Evolutionary conservation across 805 yeast species (phyloP).

Genomic region (Wickerhamiella musiphila): DNA sequence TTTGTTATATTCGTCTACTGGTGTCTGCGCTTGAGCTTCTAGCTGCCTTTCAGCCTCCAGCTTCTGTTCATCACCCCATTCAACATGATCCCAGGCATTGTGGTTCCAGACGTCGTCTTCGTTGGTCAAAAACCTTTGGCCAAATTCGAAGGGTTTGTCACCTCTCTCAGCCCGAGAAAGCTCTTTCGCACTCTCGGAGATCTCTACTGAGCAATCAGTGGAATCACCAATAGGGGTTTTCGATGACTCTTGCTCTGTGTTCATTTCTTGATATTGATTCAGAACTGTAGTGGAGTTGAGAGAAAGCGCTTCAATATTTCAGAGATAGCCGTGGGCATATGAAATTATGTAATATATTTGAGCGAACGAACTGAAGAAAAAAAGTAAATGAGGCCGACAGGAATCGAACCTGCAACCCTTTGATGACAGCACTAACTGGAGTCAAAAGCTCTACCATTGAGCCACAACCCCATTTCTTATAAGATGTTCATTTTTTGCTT

Average conservation of each 20-base stretch:
- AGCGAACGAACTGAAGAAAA: too few species aligned
- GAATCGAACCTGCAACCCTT: conserved; percentile 4
- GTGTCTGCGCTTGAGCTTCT: conserved; percentile 54
- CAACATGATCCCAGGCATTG: conserved; percentile 96
- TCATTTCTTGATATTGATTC: too few species aligned
- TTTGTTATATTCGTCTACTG: conserved; percentile 80
- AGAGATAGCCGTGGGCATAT: too few species aligned
- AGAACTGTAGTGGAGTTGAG: too few species aligned
- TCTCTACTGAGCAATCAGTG: not conserved
- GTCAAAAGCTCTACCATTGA: conserved; percentile 4
- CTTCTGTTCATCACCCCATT: conserved; percentile 87
- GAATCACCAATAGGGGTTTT: not conserved
- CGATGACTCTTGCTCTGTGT: too few species aligned
- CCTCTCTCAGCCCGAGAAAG: conserved; percentile 32
- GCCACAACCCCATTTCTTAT: conserved; percentile 3
- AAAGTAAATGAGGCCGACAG: conserved; percentile 3
- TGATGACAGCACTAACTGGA: conserved; percentile 3
- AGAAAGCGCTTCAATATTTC: too few species aligned
- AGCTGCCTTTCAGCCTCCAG: conserved; percentile 59
- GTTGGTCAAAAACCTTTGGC: conserved; percentile 58
- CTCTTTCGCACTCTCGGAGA: conserved; percentile 2
- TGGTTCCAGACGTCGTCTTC: conserved; percentile 70
- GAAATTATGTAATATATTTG: too few species aligned
- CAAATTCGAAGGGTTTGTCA: conserved; percentile 82
- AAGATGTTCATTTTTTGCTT: too few species aligned